Base-by-base conservation (phyloP, 192 early-diverging fungal genomes). In the Backusella westeae region DNA sequence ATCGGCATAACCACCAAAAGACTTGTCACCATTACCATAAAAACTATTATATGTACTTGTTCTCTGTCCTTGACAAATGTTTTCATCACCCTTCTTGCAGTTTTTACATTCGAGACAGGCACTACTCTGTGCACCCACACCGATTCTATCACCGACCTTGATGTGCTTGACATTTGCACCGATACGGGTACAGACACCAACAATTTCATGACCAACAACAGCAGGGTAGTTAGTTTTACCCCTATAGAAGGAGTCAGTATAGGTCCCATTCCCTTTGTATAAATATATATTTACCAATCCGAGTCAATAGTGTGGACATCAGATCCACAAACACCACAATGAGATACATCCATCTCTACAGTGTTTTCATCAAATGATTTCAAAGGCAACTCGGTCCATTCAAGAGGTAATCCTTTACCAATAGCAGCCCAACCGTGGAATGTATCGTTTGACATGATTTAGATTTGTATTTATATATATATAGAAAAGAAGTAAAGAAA, bases 301-400 rank as follows among this genome's bases (percentile, higher is more conserved):
- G 78, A 77, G 76, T 87, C 87, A 63, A 89, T 79, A 29, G 86
- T 92, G 81, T 96, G 92, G 52, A 93, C 72, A 80, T 95, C 95
- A 6, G 90, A 90, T 53, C 87, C 89, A 77, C 94, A 96, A 67
- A 96, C 90, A 71, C 93, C 93, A 68, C 91, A 92, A 83, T 92
- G 87, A 32, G 69, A 76, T 15, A 89, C 81, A 2, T 83, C 74
- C 39, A 89, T 82, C 39, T 89, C 87, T 44, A 87, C 83, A 65
- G 84, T 76, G 49, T 87, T 71, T n/a, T 75, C 80, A 10, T 80
- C 78, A 34, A 86, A 81, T 23, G 38, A 46, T 68, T 81, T 81
- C 19, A 81, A 32, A 49, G 76, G 76, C 19, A 81, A 71, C 15
- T 81, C 80, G 4, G 52, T 78, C 41, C 67, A 46, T 63, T 74